A percentile compares a stretch with the other conserved stretches of the same genome.
Evolutionary conservation across 1,284 basidiomycete species (phyloP).

Genomic region (Blastosporella zonata): DNA sequence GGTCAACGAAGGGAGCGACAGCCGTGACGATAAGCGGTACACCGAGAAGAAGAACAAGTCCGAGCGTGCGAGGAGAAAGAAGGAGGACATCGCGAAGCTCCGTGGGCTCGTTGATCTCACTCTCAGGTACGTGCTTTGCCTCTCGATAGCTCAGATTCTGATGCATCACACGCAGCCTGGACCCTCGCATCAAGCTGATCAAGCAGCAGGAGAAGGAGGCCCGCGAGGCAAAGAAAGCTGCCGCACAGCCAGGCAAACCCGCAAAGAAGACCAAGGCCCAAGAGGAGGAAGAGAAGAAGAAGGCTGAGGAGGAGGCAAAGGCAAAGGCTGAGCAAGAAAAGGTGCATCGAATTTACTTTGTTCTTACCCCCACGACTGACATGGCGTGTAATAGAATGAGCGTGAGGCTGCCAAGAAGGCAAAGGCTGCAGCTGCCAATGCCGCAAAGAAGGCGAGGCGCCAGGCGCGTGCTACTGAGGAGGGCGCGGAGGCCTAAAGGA

Average conservation of each 20-base stretch:
- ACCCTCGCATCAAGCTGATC: slow-evolving; percentile 97
- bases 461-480: slow-evolving; percentile 39
- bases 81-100: slow-evolving; percentile 94
- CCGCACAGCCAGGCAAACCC: slow-evolving; percentile 31
- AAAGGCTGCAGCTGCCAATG: slow-evolving; percentile 82
- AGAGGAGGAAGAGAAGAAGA: slow-evolving; percentile 71
- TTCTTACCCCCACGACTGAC: slow-evolving; percentile 4
- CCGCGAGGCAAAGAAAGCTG: slow-evolving; percentile 87
- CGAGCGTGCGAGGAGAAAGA: slow-evolving; percentile 94
- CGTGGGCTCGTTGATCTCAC: slow-evolving; percentile 88
- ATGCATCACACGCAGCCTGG: slow-evolving; percentile 44
- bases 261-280: slow-evolving; percentile 46
- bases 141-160: background rate
- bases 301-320: slow-evolving; percentile 71
- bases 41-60: slow-evolving; percentile 99
- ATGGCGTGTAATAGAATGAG: slow-evolving; percentile 40
- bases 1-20: slow-evolving; percentile 96
- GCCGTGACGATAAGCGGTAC: slow-evolving; percentile 98
- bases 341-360: slow-evolving; percentile 33
- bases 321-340: slow-evolving; percentile 69
- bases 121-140: slow-evolving; percentile 40
- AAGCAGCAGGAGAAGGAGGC: slow-evolving; percentile 96
- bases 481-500: slow-evolving; percentile 14
- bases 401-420: slow-evolving; percentile 82
- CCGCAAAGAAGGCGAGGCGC: slow-evolving; percentile 86